phyloP scores from a whole-genome alignment of 1,139 yeast genomes.

The Diutina catenulata region DNA sequence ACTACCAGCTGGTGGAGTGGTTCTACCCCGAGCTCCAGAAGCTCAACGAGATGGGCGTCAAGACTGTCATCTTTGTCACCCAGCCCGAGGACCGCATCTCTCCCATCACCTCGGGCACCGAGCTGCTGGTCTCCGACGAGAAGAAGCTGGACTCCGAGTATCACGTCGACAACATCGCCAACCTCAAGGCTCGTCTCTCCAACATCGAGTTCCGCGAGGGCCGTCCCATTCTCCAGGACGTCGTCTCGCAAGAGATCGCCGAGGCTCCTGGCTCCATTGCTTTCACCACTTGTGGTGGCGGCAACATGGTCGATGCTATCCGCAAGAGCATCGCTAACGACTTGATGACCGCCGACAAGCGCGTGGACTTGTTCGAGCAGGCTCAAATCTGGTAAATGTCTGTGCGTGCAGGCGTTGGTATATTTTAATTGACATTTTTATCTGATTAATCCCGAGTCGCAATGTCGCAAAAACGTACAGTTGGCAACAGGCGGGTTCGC shows the following conservation, averaged over 20 bases:
- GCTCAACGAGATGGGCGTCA: constrained; percentile 20
- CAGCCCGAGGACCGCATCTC: constrained; percentile 15
- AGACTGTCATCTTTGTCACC: constrained; percentile 32
- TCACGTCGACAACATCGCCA: not conserved
- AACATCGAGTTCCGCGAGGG: constrained; percentile 8
- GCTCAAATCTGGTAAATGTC: constrained; percentile 10
- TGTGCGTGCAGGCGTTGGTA: too few species aligned
- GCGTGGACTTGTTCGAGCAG: constrained; percentile 10
- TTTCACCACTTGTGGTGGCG: constrained; percentile 10
- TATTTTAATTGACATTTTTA: not conserved
- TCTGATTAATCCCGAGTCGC: too few species aligned
- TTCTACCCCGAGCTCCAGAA: constrained; percentile 35
- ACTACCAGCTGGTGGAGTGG: constrained; percentile 33
- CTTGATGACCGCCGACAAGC: constrained; percentile 8
- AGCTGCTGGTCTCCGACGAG: constrained; percentile 6
- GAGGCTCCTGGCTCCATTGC: constrained; percentile 9
- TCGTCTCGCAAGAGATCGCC: constrained; percentile 7
- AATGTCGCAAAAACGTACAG: too few species aligned
- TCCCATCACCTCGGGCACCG: not conserved
- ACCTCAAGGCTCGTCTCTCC: constrained; percentile 6
- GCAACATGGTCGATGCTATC: constrained; percentile 10
- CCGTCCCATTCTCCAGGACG: constrained; percentile 8
- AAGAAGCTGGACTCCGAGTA: constrained; percentile 5
- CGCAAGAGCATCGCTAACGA: constrained; percentile 8
- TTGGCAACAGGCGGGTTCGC: too few species aligned